Conservation (phyloP, 352 stramenopile genomes). For the Pythium diclinum region DNA sequence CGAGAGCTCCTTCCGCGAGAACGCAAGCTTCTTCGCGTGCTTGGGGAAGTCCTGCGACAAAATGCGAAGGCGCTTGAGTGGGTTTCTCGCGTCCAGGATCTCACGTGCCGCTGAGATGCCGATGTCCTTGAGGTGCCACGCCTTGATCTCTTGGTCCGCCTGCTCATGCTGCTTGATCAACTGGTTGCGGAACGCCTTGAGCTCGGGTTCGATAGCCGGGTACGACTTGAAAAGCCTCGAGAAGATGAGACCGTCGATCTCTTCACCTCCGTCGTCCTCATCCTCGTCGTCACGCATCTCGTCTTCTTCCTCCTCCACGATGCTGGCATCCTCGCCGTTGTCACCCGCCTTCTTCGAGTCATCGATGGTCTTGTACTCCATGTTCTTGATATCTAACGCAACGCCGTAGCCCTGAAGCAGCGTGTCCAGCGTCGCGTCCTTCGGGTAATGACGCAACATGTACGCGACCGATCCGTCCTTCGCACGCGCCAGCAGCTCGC, state of each 20-base stretch:
- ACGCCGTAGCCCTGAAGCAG: conserved; percentile 91
- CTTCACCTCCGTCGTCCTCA: conserved; percentile 47
- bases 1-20: conserved; percentile 56
- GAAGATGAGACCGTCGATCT: conserved; percentile 67
- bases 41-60: conserved; percentile 90
- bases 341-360: conserved; percentile 70
- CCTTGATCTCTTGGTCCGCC: conserved; percentile 48
- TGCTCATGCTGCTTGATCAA: conserved; percentile 47
- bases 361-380: conserved; percentile 96
- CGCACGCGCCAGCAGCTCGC: conserved; percentile 51
- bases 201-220: conserved; percentile 37
- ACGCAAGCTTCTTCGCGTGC: conserved; percentile 70
- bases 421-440: conserved; percentile 64
- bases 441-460: conserved; percentile 78
- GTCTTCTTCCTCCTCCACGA: conserved; percentile 35
- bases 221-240: conserved; percentile 47
- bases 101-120: conserved; percentile 73
- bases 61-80: conserved; percentile 71
- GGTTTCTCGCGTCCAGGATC: conserved; percentile 71
- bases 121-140: conserved; percentile 90
- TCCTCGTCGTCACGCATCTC: conserved; percentile 34
- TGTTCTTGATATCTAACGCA: conserved; percentile 95
- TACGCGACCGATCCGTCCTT: conserved; percentile 66
- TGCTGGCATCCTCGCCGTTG: conserved; percentile 18
- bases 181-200: conserved; percentile 54